These are phyloP conservation scores for Pyrus communis DNA, from an alignment of 306 rosid genomes.

Conservation along the genomic window DNA sequence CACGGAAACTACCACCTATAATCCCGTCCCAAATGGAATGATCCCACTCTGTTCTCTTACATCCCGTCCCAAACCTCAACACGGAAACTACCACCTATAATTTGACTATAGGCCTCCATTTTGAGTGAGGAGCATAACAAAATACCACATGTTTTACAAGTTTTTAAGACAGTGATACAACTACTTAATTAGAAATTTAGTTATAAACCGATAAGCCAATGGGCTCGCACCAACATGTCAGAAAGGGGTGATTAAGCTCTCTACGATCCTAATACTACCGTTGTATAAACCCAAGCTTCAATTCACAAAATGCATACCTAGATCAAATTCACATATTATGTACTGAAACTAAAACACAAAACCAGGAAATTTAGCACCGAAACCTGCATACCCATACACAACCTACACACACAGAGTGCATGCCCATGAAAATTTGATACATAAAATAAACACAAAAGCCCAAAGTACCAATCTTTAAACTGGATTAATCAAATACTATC, in stretches of 20 bases:
- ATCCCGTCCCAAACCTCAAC: not conserved
- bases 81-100: not conserved
- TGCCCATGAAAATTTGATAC: not conserved
- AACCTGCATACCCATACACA: not conserved
- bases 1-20: no score
- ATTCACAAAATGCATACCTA: not conserved
- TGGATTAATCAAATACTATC: not conserved
- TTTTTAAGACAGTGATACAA: not conserved
- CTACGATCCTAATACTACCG: not conserved
- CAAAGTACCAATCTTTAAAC: not conserved
- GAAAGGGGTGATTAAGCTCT: not conserved
- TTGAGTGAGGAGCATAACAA: not conserved
- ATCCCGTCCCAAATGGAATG: no score
- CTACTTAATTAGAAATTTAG: not conserved
- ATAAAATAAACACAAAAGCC: not conserved
- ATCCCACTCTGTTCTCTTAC: not conserved
- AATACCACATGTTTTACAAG: not conserved
- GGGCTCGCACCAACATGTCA: not conserved
- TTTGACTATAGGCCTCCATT: not conserved
- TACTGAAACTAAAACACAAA: not conserved
- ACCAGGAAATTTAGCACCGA: not conserved
- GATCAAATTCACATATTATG: not conserved
- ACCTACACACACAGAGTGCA: not conserved
- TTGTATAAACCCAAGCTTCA: not conserved
- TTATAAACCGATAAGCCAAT: not conserved